Evolutionary conservation across 148 eudicot species (phyloP).

Genomic region (Cornus kousa): DNA sequence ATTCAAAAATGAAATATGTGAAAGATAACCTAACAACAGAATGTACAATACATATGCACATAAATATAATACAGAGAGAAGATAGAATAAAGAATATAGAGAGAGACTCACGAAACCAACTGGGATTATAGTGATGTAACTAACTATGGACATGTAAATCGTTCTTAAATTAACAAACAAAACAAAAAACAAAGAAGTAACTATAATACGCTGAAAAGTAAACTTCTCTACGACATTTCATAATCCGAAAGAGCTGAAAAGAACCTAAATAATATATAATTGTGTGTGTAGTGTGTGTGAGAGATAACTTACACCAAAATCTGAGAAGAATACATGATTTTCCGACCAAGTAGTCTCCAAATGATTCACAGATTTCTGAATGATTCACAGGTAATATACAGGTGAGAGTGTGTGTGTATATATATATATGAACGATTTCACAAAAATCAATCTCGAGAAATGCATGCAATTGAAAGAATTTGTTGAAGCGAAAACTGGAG

Average conservation of each 20-base stretch:
- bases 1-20: not conserved
- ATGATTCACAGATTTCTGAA: no score
- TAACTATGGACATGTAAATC: conserved; percentile 63
- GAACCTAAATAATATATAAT: no score
- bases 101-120: conserved; percentile 73
- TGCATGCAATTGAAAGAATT: no score
- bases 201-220: no score
- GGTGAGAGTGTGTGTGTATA: no score
- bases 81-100: not conserved
- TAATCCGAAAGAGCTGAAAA: no score
- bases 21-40: not conserved
- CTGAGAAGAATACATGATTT: conserved; percentile 80
- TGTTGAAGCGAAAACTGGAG: no score
- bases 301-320: conserved; percentile 58
- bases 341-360: conserved; percentile 82
- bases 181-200: not conserved
- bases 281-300: not conserved
- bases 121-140: conserved; percentile 85
- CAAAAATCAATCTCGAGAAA: no score
- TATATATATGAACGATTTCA: no score
- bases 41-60: no score
- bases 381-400: no score
- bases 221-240: no score
- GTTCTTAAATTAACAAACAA: conserved; percentile 34
- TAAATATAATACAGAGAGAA: not conserved